Conservation (phyloP, 164 flowering plant genomes). For the Umbilicus rupestris region DNA sequence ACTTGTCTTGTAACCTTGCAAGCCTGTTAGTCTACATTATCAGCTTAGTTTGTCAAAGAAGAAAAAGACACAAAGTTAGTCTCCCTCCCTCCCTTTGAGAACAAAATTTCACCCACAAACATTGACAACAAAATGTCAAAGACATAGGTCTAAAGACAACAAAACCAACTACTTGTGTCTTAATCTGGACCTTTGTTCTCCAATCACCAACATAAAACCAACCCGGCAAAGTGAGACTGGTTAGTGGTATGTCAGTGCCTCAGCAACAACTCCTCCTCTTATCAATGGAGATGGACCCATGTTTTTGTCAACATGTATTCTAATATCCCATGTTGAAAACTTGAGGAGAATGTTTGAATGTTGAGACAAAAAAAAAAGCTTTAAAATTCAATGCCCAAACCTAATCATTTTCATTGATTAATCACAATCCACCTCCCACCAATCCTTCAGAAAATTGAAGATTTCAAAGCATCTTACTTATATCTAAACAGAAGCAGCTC, state of each 20-base stretch:
- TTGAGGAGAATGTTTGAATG: neutral
- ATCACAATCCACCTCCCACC: neutral
- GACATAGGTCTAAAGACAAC: neutral
- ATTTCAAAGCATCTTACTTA: too few species aligned
- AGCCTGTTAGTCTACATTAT: neutral
- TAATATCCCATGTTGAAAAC: neutral
- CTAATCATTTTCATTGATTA: neutral
- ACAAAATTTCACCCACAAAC: neutral
- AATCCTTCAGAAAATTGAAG: neutral
- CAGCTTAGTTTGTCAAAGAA: neutral
- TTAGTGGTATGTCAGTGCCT: neutral
- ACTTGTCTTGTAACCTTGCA: too few species aligned
- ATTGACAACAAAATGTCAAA: constrained; percentile 3
- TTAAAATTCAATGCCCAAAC: constrained; percentile 1
- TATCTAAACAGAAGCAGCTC: neutral
- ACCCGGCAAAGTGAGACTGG: neutral
- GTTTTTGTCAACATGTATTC: neutral
- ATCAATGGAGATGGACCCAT: neutral
- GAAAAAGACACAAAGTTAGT: neutral
- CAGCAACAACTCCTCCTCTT: neutral
- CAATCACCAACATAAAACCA: neutral
- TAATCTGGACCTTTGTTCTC: neutral
- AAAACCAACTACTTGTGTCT: neutral
- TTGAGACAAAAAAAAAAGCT: neutral
- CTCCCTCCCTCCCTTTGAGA: too few species aligned